These are phyloP conservation scores for Echria macrotheca DNA, from an alignment of 495 filamentous ascomycete species.

Conservation along the genomic window DNA sequence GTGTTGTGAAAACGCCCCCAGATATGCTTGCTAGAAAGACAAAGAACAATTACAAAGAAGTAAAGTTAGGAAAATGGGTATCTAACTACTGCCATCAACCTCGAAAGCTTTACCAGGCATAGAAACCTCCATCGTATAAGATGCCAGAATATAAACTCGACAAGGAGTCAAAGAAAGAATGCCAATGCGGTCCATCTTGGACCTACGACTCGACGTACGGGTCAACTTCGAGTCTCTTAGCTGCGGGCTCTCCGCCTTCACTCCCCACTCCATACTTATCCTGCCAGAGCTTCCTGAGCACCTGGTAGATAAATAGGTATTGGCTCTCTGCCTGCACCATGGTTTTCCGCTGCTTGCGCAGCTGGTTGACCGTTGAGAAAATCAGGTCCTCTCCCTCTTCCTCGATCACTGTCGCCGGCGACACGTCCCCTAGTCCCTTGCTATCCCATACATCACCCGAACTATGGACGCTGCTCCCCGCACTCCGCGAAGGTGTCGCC, in stretches of 20 bases:
- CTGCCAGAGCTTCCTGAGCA: conserved; percentile 66
- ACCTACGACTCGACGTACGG: conserved; percentile 25
- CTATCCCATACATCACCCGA: conserved; percentile 8
- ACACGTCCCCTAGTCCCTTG: not conserved
- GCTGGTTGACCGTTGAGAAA: conserved; percentile 69
- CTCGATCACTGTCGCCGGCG: conserved; percentile 6
- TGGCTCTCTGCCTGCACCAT: conserved; percentile 94
- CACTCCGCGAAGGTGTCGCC: not conserved
- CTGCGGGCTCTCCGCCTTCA: conserved; percentile 34
- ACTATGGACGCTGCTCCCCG: not conserved
- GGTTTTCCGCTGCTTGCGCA: conserved; percentile 85
- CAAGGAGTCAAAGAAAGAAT: no score
- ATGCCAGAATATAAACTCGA: no score
- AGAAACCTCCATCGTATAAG: no score
- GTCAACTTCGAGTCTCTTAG: conserved; percentile 44
- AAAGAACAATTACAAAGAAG: no score
- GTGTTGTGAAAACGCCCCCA: no score
- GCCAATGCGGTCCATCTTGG: no score
- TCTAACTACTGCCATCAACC: no score
- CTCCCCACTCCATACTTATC: conserved; percentile 44
- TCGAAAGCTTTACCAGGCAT: no score
- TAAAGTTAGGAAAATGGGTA: no score
- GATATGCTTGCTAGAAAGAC: no score
- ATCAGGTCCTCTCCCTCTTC: conserved; percentile 41
- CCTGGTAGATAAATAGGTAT: conserved; percentile 84